Evolutionary conservation across 2,329 filamentous ascomycete genomes (phyloP).

Genomic region (Penicillium sp.): DNA sequence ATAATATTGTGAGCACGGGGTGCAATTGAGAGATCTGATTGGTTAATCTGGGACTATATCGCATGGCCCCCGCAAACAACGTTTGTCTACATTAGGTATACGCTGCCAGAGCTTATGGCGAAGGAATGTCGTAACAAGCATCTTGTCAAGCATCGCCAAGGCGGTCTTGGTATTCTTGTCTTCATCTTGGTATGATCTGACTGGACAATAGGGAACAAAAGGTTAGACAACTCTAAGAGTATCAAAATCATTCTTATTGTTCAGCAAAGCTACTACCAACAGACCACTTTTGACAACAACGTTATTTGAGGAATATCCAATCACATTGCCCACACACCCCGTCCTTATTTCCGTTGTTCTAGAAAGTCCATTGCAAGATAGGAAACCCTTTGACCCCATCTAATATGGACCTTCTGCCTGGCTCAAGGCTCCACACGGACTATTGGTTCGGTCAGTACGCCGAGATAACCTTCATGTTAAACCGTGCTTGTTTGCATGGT

Average conservation of each 20-base stretch:
- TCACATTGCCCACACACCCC: background rate
- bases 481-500: slow-evolving; percentile 9
- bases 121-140: background rate
- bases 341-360: background rate
- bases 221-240: background rate
- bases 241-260: background rate
- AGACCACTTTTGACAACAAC: background rate
- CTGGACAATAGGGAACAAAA: too few species aligned
- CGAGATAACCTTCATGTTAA: slow-evolving; percentile 2
- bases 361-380: background rate
- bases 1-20: background rate
- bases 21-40: background rate
- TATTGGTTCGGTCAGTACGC: slow-evolving; percentile 11
- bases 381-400: background rate
- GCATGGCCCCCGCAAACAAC: background rate
- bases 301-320: background rate
- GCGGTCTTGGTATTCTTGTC: background rate
- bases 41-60: background rate
- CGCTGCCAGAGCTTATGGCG: background rate
- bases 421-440: background rate
- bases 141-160: background rate
- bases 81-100: background rate
- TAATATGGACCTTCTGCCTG: background rate
- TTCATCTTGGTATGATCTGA: background rate
- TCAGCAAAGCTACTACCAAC: background rate